Base-by-base conservation (phyloP, 768 basidiomycete genomes). In the Gautieria morchelliformis region DNA sequence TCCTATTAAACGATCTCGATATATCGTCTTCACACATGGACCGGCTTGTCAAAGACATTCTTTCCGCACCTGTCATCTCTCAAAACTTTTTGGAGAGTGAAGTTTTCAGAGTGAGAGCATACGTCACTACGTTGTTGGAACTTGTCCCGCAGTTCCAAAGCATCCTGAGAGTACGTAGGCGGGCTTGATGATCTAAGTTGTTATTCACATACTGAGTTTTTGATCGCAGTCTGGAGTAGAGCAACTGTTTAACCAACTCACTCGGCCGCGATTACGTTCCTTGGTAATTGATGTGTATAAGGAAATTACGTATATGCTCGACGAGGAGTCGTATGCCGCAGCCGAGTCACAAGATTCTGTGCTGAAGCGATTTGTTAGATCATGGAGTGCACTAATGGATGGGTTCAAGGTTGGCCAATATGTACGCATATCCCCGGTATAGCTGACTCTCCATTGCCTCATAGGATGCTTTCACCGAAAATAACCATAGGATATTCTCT, bases 201-300 rank as follows among this genome's bases (percentile, higher is more conserved):
- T 9, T 37, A 10, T 37, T 37, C 35, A 37, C 35, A 15, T 39
- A 55, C 11, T 27, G 27, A 3, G 27, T 27, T 27, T 27, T 22
- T 40, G 39, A 49, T 44, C 24, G 20, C 51, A 93, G 91, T 74
- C 79, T 3, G 91, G 94, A 15, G 74, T 96, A 27, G 96, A 99
- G 63, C 92, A 95, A 63, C 75, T 98, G 39, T 97, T 98, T 75
- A 97, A 93, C 64, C 95, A 98, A 66, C 76, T 97, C 10, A 78
- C 94, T 63, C 81, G 94, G 19, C 94, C 96, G 0, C 85, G 84
- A 58, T 69, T 99, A 49, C 83, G 96, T 24, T 87, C 81, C 37
- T 74, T 98, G 47, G 77, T 97, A 48, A 71, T 82, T 5, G 96
- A 98, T 60, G 80, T 93, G 7, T 96, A 95, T 71, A 93, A 86